phyloP scores from a whole-genome alignment of 495 filamentous ascomycete species.

The Penicillium antarcticum region DNA sequence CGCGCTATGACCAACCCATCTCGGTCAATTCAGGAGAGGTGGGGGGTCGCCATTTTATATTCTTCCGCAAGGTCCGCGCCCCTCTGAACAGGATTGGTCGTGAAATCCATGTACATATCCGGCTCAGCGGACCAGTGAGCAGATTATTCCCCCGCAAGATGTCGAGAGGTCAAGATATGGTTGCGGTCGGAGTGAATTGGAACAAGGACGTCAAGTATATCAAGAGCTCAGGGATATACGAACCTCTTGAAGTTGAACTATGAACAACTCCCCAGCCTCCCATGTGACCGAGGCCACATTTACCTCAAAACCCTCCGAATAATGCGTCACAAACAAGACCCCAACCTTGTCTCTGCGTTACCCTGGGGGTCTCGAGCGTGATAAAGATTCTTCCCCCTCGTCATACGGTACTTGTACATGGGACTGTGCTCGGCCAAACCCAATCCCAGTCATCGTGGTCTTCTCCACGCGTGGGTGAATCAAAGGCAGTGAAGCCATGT shows the following conservation, averaged over 20 bases:
- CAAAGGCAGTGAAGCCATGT: not conserved
- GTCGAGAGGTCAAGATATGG: not conserved
- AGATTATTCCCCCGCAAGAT: not conserved
- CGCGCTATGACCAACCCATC: constrained; percentile 20
- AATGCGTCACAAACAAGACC: constrained; percentile 12
- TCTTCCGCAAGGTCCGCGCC: constrained; percentile 24
- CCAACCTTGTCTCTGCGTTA: constrained; percentile 6
- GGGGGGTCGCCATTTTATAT: constrained; percentile 16
- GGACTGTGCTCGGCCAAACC: constrained; percentile 1
- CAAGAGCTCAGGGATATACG: not conserved
- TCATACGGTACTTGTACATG: constrained; percentile 7
- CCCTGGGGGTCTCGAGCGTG: constrained; percentile 9
- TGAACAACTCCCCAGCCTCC: constrained; percentile 3
- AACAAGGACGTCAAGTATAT: too few relatives aligned
- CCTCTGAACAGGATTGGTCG: constrained; percentile 4
- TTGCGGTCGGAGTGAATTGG: not conserved
- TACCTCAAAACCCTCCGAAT: constrained; percentile 12
- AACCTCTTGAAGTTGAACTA: not conserved
- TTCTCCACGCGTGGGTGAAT: not conserved
- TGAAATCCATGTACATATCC: constrained; percentile 4
- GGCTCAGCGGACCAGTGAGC: constrained; percentile 1
- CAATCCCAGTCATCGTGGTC: not conserved
- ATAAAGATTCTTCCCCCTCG: constrained; percentile 2
- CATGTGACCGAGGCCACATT: constrained; percentile 7
- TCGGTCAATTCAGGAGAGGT: constrained; percentile 31